Evolutionary conservation across 1,139 yeast species (phyloP).

Genomic region (Kurtzmaniella quercitrusa): DNA sequence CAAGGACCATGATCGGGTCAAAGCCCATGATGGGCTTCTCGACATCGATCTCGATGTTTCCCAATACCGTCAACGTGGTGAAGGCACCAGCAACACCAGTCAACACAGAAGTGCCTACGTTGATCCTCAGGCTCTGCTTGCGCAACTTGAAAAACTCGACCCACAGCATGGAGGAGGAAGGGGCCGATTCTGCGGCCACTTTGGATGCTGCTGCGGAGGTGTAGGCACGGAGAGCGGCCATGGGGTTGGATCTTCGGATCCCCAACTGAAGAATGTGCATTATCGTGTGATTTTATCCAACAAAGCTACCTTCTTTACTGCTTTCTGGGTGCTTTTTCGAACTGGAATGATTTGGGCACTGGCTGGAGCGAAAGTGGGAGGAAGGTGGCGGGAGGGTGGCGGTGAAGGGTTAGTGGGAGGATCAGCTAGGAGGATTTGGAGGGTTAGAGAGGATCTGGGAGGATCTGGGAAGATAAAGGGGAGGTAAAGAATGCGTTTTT

Average conservation of each 20-base stretch:
- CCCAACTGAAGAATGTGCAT: background rate
- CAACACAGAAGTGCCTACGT: conserved; percentile 59
- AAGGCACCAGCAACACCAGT: conserved; percentile 68
- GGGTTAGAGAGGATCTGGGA: no score
- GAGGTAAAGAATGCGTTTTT: no score
- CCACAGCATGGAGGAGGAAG: conserved; percentile 52
- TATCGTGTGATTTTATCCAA: background rate
- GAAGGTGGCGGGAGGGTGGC: no score
- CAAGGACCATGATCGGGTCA: conserved; percentile 78
- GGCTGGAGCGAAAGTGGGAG: no score
- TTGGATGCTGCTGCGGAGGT: background rate
- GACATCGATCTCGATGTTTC: conserved; percentile 78
- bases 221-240: background rate
- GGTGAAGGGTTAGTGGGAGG: no score
- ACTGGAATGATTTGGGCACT: no score
- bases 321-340: no score
- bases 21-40: conserved; percentile 80
- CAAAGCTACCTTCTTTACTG: background rate
- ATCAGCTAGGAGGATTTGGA: no score
- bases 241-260: background rate
- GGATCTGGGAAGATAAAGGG: no score
- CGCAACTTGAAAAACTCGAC: conserved; percentile 71
- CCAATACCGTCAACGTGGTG: conserved; percentile 71
- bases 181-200: conserved; percentile 21
- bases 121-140: conserved; percentile 68